Evolutionary conservation across 805 yeast genomes (phyloP), one percentile per base, ranked within the genome.

Genomic region (Spencermartinsiella europaea): DNA sequence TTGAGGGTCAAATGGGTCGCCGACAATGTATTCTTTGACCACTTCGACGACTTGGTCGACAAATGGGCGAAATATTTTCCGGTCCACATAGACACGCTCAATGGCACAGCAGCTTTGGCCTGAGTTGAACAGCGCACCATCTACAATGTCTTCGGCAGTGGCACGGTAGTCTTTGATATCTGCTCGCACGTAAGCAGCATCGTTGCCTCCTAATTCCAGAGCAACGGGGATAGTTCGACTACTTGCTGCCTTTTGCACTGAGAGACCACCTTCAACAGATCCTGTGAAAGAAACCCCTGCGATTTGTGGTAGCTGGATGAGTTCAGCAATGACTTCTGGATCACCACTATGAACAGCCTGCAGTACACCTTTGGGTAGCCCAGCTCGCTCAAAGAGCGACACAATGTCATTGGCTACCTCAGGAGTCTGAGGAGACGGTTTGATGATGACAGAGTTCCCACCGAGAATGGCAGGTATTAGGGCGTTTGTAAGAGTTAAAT

Each of bases 21-120:
- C 95, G 52, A 85, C 81, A 67, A 79, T 82, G 74, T 79, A 48
- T 68, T 44, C 52, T 31, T 65, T 59, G 20, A 81, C 75, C 49
- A 74, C 74, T 14, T 64, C 67, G 40, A 71, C 72, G 55, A 84
- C 80, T 58, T 77, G 79, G 50, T 71, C 72, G 44, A 84, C 67
- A 57, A 87, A 75, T 56, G 75, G 72, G 54, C 83, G 86, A 70
- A 84, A 84, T 58, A 84, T 71, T 44, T 76, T 79, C 54, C 77
- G 84, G 67, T 86, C 89, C 50, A 87, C 81, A 68, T 84, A 86
- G 52, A 86, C 77, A 67, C 96, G 82, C 53, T 95, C 88, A 65
- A 95, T 93, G 21, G 95, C 91, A 70, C 91, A 84, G 72, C 96
- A 88, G 49, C 85, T 90, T 71, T 88, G 95, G 71, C 96, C 96